Conservation (phyloP, 2,329 filamentous ascomycete species). For the Acarospora socialis region DNA sequence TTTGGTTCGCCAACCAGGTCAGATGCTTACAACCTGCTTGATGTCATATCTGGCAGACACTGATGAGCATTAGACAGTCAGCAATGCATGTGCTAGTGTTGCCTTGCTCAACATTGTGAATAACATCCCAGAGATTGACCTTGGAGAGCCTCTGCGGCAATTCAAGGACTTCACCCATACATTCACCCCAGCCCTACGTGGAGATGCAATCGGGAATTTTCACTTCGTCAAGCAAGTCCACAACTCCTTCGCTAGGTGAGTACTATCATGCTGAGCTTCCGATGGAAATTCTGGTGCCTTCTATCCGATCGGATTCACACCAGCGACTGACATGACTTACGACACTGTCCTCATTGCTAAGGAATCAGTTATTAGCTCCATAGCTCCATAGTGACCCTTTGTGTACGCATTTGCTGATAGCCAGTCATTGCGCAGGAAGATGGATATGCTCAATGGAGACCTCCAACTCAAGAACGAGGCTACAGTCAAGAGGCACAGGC, state of each 20-base stretch:
- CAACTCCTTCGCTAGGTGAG: slow-evolving; percentile 68
- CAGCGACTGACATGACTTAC: too few species aligned
- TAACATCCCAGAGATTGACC: slow-evolving; percentile 52
- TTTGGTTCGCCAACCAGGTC: slow-evolving; percentile 95
- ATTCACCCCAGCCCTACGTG: slow-evolving; percentile 59
- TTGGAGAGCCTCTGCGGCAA: slow-evolving; percentile 53
- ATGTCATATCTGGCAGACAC: not conserved
- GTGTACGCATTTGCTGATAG: slow-evolving; percentile 3
- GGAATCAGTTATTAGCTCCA: too few species aligned
- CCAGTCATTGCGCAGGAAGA: slow-evolving; percentile 36
- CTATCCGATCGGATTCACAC: too few species aligned
- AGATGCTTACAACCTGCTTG: slow-evolving; percentile 11
- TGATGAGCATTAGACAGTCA: slow-evolving; percentile 44
- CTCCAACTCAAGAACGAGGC: slow-evolving; percentile 40
- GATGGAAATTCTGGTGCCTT: too few species aligned
- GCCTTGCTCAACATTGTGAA: slow-evolving; percentile 88
- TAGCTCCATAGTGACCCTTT: not conserved
- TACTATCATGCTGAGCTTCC: slow-evolving; percentile 6
- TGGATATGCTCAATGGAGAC: slow-evolving; percentile 62
- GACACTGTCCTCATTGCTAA: too few species aligned
- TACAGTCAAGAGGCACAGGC: slow-evolving; percentile 27
- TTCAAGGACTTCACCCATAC: slow-evolving; percentile 61
- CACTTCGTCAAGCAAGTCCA: slow-evolving; percentile 66
- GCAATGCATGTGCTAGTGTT: slow-evolving; percentile 83
- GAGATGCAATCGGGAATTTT: slow-evolving; percentile 60